These are phyloP conservation scores for Tillandsia leiboldiana DNA, from an alignment of 176 grass and related monocot species.

Conservation along the genomic window DNA sequence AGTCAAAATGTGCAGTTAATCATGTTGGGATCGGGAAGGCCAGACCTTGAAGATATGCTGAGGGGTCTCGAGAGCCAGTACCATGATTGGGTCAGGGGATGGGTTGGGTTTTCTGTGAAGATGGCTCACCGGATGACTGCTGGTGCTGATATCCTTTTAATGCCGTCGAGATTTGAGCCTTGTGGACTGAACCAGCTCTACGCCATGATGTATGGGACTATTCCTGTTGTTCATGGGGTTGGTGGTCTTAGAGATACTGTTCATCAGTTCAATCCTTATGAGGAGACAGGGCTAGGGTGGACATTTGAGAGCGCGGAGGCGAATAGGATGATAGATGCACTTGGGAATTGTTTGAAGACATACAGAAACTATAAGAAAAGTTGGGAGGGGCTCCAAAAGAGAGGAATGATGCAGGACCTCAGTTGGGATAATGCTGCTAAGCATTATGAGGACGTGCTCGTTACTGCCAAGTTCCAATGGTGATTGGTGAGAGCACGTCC, in stretches of 20 bases:
- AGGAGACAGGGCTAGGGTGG: slow-evolving; percentile 65
- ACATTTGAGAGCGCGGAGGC: slow-evolving; percentile 71
- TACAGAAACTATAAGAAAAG: slow-evolving; percentile 59
- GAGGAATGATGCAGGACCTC: slow-evolving; percentile 92
- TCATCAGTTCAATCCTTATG: slow-evolving; percentile 70
- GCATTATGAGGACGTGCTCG: slow-evolving; percentile 63
- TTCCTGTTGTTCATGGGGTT: slow-evolving; percentile 91
- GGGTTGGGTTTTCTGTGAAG: slow-evolving; percentile 89
- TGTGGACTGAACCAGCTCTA: slow-evolving; percentile 89
- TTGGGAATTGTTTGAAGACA: slow-evolving; percentile 77
- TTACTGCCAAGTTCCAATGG: slow-evolving; percentile 84
- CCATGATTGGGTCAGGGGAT: slow-evolving; percentile 52
- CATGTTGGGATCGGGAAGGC: slow-evolving; percentile 72
- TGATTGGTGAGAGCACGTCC: slow-evolving; percentile 21
- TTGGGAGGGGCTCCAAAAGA: slow-evolving; percentile 77
- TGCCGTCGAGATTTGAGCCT: slow-evolving; percentile 92
- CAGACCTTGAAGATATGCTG: slow-evolving; percentile 84
- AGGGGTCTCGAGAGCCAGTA: slow-evolving; percentile 56
- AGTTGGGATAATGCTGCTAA: slow-evolving; percentile 89
- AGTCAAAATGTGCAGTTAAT: slow-evolving; percentile 76
- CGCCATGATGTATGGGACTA: slow-evolving; percentile 94
- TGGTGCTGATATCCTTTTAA: slow-evolving; percentile 73
- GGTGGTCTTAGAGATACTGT: slow-evolving; percentile 82
- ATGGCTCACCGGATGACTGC: slow-evolving; percentile 85
- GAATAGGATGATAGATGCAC: slow-evolving; percentile 64